A percentile compares a stretch with the other conserved stretches of the same genome.
phyloP scores from a whole-genome alignment of 2,329 filamentous ascomycete species.

The Trichoderma polysporum region DNA sequence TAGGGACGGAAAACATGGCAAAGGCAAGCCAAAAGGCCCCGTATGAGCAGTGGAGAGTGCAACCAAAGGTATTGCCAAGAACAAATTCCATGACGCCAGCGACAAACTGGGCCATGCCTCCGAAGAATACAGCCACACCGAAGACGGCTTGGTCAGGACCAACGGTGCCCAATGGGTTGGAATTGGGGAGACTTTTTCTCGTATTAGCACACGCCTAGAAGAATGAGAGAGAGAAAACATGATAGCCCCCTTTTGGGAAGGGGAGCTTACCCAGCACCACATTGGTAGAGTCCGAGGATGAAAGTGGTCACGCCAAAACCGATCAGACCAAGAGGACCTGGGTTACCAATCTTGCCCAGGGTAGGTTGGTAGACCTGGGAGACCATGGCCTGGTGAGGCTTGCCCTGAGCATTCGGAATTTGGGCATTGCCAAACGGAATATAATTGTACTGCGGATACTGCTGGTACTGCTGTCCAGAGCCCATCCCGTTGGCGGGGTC shows the following conservation, averaged over 20 bases:
- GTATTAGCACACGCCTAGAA: neutral
- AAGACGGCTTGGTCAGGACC: constrained; percentile 40
- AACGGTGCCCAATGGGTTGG: constrained; percentile 35
- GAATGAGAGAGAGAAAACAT: neutral
- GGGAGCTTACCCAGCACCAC: constrained; percentile 46
- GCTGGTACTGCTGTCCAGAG: neutral
- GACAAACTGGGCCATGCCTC: constrained; percentile 66
- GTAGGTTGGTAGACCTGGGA: constrained; percentile 37
- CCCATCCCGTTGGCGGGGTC: constrained; percentile 1
- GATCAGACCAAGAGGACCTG: constrained; percentile 59
- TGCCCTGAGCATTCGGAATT: constrained; percentile 4
- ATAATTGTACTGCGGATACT: constrained; percentile 3
- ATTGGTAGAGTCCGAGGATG: constrained; percentile 51
- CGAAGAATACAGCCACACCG: constrained; percentile 49
- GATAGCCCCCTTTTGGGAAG: neutral
- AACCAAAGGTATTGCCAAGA: constrained; percentile 63
- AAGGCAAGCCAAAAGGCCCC: constrained; percentile 63
- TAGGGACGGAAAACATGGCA: constrained; percentile 54
- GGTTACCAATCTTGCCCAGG: constrained; percentile 54
- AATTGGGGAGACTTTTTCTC: constrained; percentile 33
- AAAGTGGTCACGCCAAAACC: constrained; percentile 68
- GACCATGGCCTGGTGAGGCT: constrained; percentile 36
- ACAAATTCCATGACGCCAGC: constrained; percentile 59
- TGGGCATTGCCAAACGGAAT: neutral
- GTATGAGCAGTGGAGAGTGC: constrained; percentile 60